Conservation (phyloP, 768 basidiomycete genomes). For the Rhodotorula toruloides region DNA sequence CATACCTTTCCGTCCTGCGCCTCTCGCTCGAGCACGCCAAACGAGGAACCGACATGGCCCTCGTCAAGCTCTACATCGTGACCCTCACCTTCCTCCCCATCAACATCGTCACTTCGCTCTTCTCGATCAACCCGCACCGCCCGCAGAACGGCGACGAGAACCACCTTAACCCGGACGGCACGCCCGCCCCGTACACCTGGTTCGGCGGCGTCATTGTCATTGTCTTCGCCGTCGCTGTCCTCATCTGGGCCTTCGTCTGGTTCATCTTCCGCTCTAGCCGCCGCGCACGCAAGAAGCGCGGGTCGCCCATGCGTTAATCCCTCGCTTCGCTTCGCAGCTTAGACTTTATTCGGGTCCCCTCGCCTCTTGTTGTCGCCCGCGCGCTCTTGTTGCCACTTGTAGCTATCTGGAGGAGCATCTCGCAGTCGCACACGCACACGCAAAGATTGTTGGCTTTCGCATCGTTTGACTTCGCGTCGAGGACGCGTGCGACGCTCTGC, state of each 20-base stretch:
- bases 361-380: background rate
- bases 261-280: conserved; percentile 28
- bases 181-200: background rate
- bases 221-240: conserved; percentile 11
- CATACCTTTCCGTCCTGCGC: conserved; percentile 72
- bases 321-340: background rate
- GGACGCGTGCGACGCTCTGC: background rate
- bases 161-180: conserved; percentile 3
- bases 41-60: conserved; percentile 60
- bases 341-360: background rate
- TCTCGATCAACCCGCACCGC: conserved; percentile 57
- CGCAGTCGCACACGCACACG: too few relatives aligned
- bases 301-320: conserved; percentile 11
- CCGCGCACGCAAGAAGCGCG: conserved; percentile 10
- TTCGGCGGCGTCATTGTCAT: conserved; percentile 21
- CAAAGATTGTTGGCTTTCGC: too few relatives aligned
- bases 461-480: background rate
- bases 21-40: conserved; percentile 59
- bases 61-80: conserved; percentile 64
- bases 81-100: conserved; percentile 63
- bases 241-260: conserved; percentile 20
- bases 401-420: too few relatives aligned
- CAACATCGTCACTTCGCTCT: conserved; percentile 50
- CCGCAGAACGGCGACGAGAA: conserved; percentile 55
- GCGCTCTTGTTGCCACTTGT: background rate